A percentile compares a stretch with the other conserved stretches of the same genome.
Conservation (phyloP, 306 rosid species). For the Vicia faba region DNA sequence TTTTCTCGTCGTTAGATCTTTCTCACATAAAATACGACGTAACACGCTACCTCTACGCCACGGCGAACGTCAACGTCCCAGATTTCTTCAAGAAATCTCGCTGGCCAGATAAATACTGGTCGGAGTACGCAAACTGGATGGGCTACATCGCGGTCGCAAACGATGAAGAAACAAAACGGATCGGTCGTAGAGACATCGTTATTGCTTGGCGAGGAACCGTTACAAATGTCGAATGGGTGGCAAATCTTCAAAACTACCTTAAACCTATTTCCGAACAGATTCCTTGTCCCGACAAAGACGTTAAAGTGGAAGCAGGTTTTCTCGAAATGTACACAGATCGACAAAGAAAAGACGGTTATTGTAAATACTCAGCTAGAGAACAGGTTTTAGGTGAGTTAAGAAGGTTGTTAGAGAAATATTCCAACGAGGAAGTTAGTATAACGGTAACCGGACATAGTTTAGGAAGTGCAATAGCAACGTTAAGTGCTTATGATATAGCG, state of each 20-base stretch:
- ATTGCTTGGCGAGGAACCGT: conserved; percentile 87
- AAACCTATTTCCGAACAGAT: conserved; percentile 49
- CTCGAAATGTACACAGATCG: conserved; percentile 69
- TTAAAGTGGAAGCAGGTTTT: conserved; percentile 76
- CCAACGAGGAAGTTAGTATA: conserved; percentile 62
- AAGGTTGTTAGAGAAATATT: conserved; percentile 47
- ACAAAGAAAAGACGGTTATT: conserved; percentile 50
- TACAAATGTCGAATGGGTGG: conserved; percentile 75
- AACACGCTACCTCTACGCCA: conserved; percentile 76
- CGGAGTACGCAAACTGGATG: conserved; percentile 80
- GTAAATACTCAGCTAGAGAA: conserved; percentile 74
- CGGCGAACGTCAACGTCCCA: conserved; percentile 63
- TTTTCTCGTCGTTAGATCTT: conserved; percentile 50
- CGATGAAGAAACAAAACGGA: conserved; percentile 41
- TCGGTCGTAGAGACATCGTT: conserved; percentile 70
- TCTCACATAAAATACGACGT: conserved; percentile 48
- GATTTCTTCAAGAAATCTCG: conserved; percentile 74
- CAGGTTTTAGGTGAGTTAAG: conserved; percentile 63
- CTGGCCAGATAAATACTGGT: conserved; percentile 72
- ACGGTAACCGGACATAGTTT: conserved; percentile 80
- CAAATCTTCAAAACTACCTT: conserved; percentile 65
- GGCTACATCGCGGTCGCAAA: conserved; percentile 81
- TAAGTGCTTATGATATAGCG: conserved; percentile 67
- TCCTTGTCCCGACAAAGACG: conserved; percentile 52
- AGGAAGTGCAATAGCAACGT: conserved; percentile 71